These are phyloP conservation scores for Quercus alba DNA, from an alignment of 306 rosid genomes.

Conservation along the genomic window DNA sequence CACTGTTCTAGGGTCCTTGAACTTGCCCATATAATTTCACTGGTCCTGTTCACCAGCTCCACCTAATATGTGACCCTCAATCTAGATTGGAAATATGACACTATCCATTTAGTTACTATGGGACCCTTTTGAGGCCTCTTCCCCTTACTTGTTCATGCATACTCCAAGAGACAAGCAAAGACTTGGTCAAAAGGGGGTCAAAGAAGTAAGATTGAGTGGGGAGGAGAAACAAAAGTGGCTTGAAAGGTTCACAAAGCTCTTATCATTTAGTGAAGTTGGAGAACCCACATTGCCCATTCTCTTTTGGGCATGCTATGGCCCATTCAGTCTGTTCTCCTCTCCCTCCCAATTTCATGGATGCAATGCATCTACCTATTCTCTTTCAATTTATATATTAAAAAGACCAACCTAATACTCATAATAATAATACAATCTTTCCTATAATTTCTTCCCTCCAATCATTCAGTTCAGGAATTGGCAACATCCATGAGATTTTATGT, in stretches of 20 bases:
- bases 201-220: constrained; percentile 53
- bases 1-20: constrained; percentile 46
- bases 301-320: constrained; percentile 52
- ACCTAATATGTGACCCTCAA: constrained; percentile 41
- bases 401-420: not conserved
- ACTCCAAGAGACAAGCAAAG: constrained; percentile 44
- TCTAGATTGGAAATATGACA: constrained; percentile 40
- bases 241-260: constrained; percentile 42
- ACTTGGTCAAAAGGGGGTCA: constrained; percentile 68
- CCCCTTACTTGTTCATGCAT: constrained; percentile 62
- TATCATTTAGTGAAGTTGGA: constrained; percentile 48
- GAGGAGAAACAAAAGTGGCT: constrained; percentile 40
- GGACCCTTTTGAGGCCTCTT: constrained; percentile 37
- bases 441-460: constrained; percentile 44
- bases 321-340: constrained; percentile 57
- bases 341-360: constrained; percentile 51
- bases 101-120: constrained; percentile 21
- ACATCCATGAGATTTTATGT: constrained; percentile 67
- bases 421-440: not conserved
- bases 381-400: constrained; percentile 21
- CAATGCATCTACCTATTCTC: constrained; percentile 58
- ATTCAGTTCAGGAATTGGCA: constrained; percentile 80
- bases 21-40: constrained; percentile 51
- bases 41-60: constrained; percentile 33
- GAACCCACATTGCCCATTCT: constrained; percentile 63